Percentiles rank a stretch among this genome's conserved stretches.
phyloP scores from a whole-genome alignment of 2,329 filamentous ascomycete species.

The Ophiostoma ulmi region DNA sequence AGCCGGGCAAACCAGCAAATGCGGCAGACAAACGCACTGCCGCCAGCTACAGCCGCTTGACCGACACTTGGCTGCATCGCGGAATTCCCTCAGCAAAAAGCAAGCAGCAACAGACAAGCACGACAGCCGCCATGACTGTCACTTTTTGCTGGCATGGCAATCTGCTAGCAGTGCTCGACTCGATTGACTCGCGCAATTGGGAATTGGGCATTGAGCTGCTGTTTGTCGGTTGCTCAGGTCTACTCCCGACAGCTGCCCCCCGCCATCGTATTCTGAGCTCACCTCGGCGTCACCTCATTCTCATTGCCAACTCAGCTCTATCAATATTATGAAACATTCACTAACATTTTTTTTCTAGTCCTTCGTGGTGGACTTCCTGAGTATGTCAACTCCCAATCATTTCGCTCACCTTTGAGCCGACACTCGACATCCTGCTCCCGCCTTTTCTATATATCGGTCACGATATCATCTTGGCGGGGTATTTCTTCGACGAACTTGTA shows the following conservation, averaged over 20 bases:
- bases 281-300: background rate
- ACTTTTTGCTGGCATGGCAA: background rate
- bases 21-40: background rate
- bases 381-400: constrained; percentile 56
- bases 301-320: background rate
- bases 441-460: background rate
- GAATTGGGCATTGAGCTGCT: background rate
- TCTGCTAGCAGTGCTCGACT: background rate
- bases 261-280: background rate
- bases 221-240: background rate
- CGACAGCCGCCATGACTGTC: background rate
- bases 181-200: constrained; percentile 19
- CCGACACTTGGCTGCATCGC: constrained; percentile 20
- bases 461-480: background rate
- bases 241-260: background rate
- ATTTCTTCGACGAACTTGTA: constrained; percentile 3
- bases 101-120: background rate
- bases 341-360: constrained; percentile 54
- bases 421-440: background rate
- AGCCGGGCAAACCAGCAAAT: background rate
- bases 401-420: constrained; percentile 22
- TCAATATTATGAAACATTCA: background rate
- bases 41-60: background rate
- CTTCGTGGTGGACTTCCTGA: constrained; percentile 98
- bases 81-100: constrained; percentile 31